Evolutionary conservation across 2,329 filamentous ascomycete genomes (phyloP).

Genomic region (Sphaerulina musiva): DNA sequence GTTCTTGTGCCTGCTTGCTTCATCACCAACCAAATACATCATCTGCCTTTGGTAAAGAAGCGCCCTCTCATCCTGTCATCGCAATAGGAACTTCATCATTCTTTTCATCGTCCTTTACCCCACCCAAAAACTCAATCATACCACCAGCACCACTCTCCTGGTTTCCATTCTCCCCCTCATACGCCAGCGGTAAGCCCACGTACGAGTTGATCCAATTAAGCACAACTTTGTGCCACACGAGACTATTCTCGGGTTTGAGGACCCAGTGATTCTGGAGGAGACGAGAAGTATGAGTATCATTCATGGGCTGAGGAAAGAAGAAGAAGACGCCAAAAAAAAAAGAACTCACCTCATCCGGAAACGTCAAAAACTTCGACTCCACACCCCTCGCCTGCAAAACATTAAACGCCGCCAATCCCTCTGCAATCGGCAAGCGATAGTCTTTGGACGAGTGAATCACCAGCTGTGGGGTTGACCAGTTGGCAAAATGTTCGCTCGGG

Average conservation of each 20-base stretch:
- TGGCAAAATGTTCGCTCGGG: constrained; percentile 48
- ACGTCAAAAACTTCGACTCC: constrained; percentile 70
- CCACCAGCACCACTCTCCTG: constrained; percentile 15
- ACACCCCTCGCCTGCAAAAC: constrained; percentile 69
- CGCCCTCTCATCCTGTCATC: constrained; percentile 24
- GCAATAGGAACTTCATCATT: constrained; percentile 16
- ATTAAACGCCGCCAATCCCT: constrained; percentile 81
- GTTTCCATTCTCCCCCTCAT: constrained; percentile 31
- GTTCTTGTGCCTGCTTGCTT: too few relatives aligned
- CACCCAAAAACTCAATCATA: constrained; percentile 29
- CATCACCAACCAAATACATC: too few relatives aligned
- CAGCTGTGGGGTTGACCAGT: constrained; percentile 83
- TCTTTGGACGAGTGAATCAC: constrained; percentile 88
- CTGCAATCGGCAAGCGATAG: constrained; percentile 77
- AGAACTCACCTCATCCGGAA: constrained; percentile 54
- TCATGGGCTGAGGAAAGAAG: too few relatives aligned
- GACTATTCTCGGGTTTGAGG: constrained; percentile 80
- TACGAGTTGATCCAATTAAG: constrained; percentile 65
- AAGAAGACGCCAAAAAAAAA: too few relatives aligned
- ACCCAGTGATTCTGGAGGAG: constrained; percentile 64
- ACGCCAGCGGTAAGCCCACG: constrained; percentile 45
- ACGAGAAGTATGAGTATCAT: too few relatives aligned
- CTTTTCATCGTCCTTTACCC: constrained; percentile 20
- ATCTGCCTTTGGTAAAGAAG: constrained; percentile 3
- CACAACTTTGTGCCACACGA: constrained; percentile 85